Evolutionary conservation across 2,329 filamentous ascomycete species (phyloP).

Genomic region (Fusarium compactum): DNA sequence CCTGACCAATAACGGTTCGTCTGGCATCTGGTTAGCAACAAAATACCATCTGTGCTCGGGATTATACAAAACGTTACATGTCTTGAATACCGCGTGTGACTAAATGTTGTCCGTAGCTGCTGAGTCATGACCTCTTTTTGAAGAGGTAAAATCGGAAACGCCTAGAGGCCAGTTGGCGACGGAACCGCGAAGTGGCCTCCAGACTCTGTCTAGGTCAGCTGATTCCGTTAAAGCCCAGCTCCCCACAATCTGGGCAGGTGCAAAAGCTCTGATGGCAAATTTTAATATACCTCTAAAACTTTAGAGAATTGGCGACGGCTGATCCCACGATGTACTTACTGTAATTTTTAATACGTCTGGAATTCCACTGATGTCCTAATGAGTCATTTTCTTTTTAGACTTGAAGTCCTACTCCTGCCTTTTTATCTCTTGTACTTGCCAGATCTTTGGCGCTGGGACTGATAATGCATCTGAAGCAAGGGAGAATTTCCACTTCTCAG

Average conservation of each 20-base stretch:
- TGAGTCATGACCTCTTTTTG: neutral
- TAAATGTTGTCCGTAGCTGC: no score
- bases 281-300: neutral
- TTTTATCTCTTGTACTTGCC: no score
- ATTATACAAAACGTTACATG: no score
- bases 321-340: neutral
- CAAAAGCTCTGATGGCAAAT: neutral
- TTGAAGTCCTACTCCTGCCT: no score
- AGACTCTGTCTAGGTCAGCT: neutral
- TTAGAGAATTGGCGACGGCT: neutral
- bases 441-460: no score
- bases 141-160: neutral
- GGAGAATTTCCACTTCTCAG: neutral
- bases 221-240: neutral
- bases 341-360: neutral
- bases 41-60: no score
- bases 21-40: no score
- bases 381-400: no score
- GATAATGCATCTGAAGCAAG: neutral
- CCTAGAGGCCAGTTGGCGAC: neutral
- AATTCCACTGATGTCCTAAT: neutral
- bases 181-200: neutral
- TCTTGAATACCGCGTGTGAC: no score
- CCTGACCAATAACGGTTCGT: no score
- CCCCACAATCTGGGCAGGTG: neutral